Evolutionary conservation across 2,329 filamentous ascomycete genomes (phyloP).

Genomic region (Fusarium liriodendri): DNA sequence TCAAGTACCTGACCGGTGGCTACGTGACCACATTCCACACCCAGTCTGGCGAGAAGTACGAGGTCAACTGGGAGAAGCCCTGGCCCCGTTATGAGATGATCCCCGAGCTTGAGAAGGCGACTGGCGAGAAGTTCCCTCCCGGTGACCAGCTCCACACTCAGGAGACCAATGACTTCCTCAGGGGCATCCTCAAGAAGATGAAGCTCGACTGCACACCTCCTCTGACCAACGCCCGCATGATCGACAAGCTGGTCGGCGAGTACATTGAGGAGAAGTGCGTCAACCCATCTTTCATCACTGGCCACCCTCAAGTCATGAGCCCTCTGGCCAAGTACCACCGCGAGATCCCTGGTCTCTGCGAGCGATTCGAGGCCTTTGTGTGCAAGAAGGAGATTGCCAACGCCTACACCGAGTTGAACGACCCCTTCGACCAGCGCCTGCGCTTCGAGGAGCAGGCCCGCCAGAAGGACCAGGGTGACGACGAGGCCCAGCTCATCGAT

Average conservation of each 20-base stretch:
- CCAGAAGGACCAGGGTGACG: conserved; percentile 96
- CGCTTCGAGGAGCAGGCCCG: conserved; percentile 90
- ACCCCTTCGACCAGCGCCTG: conserved; percentile 92
- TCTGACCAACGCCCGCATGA: conserved; percentile 93
- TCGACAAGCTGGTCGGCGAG: conserved; percentile 93
- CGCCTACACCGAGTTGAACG: conserved; percentile 93
- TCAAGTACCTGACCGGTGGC: conserved; percentile 87
- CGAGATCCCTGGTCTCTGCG: conserved; percentile 82
- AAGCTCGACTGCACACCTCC: conserved; percentile 91
- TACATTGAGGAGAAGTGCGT: conserved; percentile 95
- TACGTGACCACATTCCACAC: conserved; percentile 90
- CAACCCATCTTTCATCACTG: conserved; percentile 77
- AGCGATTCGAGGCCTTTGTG: conserved; percentile 97
- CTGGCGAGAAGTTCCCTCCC: conserved; percentile 93
- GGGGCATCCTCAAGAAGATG: conserved; percentile 85
- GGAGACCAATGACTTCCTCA: conserved; percentile 90
- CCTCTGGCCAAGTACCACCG: conserved; percentile 97
- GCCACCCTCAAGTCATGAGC: conserved; percentile 82
- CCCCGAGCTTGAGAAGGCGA: conserved; percentile 81
- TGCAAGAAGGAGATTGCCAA: conserved; percentile 85
- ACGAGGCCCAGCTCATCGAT: conserved; percentile 95
- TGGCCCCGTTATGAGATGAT: conserved; percentile 98
- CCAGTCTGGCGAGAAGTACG: conserved; percentile 85
- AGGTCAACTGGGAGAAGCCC: conserved; percentile 95
- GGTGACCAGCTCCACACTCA: conserved; percentile 89